Conservation (phyloP, 1,284 basidiomycete species). For the Farysia itapuensis region DNA sequence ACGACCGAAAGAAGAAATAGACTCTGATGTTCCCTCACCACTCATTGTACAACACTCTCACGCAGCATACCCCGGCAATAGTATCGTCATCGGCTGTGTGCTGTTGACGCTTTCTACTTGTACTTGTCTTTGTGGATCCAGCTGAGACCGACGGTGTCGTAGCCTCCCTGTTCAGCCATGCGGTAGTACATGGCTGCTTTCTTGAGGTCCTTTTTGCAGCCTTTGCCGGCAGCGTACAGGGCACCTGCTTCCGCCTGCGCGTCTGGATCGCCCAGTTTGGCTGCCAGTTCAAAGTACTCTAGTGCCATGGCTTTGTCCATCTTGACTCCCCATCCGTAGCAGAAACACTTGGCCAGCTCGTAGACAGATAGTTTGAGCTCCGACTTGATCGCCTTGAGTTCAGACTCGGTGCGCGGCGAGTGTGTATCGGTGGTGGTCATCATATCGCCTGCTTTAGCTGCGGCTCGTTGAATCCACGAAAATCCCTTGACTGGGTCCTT, state of each 20-base stretch:
- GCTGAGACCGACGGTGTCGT: constrained; percentile 51
- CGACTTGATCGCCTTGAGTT: constrained; percentile 63
- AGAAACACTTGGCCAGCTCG: constrained; percentile 88
- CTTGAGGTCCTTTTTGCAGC: constrained; percentile 81
- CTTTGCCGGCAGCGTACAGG: constrained; percentile 77
- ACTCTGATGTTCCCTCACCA: too few species aligned
- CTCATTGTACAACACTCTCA: too few species aligned
- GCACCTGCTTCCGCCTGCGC: constrained; percentile 78
- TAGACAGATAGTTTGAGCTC: constrained; percentile 86
- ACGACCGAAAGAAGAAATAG: constrained; percentile 41
- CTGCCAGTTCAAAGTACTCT: constrained; percentile 77
- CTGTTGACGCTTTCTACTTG: too few species aligned
- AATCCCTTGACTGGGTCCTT: constrained; percentile 71
- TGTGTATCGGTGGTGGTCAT: constrained; percentile 65
- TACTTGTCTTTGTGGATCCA: constrained; percentile 57
- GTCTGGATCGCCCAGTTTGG: constrained; percentile 79
- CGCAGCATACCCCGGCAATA: too few species aligned
- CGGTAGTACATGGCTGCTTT: constrained; percentile 87
- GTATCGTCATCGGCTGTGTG: too few species aligned
- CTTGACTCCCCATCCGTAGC: constrained; percentile 82
- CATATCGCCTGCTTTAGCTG: constrained; percentile 77
- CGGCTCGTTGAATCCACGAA: constrained; percentile 78
- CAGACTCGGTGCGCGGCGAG: constrained; percentile 59
- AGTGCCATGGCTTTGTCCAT: constrained; percentile 73
- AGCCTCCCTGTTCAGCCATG: constrained; percentile 65